Conservation (phyloP, 306 rosid genomes). For the Adenanthera pavonina region DNA sequence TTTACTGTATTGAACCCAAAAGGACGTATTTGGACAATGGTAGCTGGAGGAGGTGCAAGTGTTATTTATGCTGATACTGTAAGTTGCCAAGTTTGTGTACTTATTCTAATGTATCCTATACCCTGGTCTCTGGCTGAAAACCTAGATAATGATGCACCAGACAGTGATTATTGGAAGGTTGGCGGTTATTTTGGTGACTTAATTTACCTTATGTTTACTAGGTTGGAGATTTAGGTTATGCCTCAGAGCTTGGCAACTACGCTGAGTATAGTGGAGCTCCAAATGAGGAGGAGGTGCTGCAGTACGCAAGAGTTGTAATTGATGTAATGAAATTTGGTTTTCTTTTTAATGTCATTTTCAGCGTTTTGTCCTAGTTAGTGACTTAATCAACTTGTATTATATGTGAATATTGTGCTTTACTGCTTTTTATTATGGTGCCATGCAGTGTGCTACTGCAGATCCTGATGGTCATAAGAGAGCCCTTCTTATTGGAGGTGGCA, state of each 20-base stretch:
- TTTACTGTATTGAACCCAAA: slow-evolving; percentile 86
- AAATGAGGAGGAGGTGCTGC: slow-evolving; percentile 92
- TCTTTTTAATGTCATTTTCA: slow-evolving; percentile 30
- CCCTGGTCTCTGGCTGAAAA: slow-evolving; percentile 23
- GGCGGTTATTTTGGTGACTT: not conserved
- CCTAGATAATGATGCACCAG: slow-evolving; percentile 22
- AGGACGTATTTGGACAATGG: slow-evolving; percentile 96
- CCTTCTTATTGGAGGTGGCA: slow-evolving; percentile 90
- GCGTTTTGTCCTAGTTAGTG: slow-evolving; percentile 10
- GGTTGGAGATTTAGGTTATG: slow-evolving; percentile 96
- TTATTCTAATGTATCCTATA: slow-evolving; percentile 1
- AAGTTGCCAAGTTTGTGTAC: slow-evolving; percentile 40
- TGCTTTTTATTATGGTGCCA: not conserved
- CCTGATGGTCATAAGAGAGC: slow-evolving; percentile 91
- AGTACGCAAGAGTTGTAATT: slow-evolving; percentile 83
- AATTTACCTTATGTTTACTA: slow-evolving; percentile 34
- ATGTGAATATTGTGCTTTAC: not conserved
- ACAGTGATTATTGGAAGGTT: slow-evolving; percentile 21
- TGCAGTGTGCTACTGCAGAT: slow-evolving; percentile 85
- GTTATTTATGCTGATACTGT: slow-evolving; percentile 90
- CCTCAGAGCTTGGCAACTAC: slow-evolving; percentile 94
- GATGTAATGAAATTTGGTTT: slow-evolving; percentile 58
- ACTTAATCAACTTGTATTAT: slow-evolving; percentile 27
- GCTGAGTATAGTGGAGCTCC: slow-evolving; percentile 98
- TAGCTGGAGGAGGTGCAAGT: slow-evolving; percentile 95